Evolutionary conservation across 192 early-diverging fungal species (phyloP), one percentile per base, ranked within the genome.

Genomic region (Coemansia javaensis): DNA sequence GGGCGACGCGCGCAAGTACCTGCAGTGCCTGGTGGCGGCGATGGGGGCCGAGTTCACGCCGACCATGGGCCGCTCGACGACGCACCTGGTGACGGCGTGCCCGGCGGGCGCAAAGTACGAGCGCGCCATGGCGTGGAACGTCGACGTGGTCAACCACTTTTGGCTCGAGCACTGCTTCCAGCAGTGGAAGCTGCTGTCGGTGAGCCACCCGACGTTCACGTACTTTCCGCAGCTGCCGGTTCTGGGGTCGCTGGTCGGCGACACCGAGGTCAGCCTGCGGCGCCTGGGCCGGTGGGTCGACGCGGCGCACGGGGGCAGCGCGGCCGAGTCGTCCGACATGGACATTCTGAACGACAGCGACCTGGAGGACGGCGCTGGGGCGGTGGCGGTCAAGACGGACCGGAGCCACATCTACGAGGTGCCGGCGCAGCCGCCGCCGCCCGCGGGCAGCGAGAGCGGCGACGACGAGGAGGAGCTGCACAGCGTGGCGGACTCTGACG

Each of bases 101-200:
- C 70, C 65, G 2, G 59, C 50, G 8, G 86, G 90, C 14, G 71
- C 75, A 38, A 93, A 93, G 56, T 87, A 79, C 49, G 44, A 49
- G 28, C 60, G 57, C 32, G 89, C 83, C 1, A 42, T 77, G 11
- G 69, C 81, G 34, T 85, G 86, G 81, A 80, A 84, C 36, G 54
- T 87, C 7, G 62, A 81, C 17, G 62, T 88, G 5, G 77, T 90
- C 7, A 91, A 94, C 61, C 91, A 94, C 63, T 37, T 90, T 14
- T 94, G 91, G 91, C 45, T 94, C 0, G 91, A 94, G 68, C 85
- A 85, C 23, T 77, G 81, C 58, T 90, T 77, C 56, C 77, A 77
- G 44, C 45, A 66, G 21, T 86, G 87, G 84, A 42, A 54, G 40
- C 32, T 77, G 21, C 79, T 82, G 42, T 60, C 77, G 8, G 77